Percentiles rank a stretch among this genome's conserved stretches.
Evolutionary conservation across 192 early-diverging fungal genomes (phyloP).

Genomic region (Backusella psychrophila): DNA sequence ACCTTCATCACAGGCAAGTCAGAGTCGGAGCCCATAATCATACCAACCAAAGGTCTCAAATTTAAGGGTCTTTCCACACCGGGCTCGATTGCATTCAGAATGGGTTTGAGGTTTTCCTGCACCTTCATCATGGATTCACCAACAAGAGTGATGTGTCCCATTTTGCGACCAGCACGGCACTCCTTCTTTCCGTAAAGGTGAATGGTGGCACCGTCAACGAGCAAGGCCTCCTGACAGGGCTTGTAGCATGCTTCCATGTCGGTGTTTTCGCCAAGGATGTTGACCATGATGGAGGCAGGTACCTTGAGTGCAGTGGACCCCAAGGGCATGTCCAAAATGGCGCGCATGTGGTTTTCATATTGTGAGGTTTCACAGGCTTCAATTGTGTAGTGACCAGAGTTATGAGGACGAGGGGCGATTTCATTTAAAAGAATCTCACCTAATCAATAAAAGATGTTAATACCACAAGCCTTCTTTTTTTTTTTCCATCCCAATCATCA

Average conservation of each 20-base stretch:
- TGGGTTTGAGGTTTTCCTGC: slow-evolving; percentile 55
- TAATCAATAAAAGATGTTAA: slow-evolving; percentile 14
- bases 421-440: slow-evolving; percentile 89
- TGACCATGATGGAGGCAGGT: slow-evolving; percentile 90
- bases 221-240: slow-evolving; percentile 70
- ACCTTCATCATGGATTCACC: slow-evolving; percentile 84
- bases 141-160: slow-evolving; percentile 96
- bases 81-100: slow-evolving; percentile 62
- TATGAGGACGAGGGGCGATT: slow-evolving; percentile 98
- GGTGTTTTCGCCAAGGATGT: slow-evolving; percentile 79
- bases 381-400: slow-evolving; percentile 98
- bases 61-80: slow-evolving; percentile 48
- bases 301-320: slow-evolving; percentile 89
- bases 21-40: slow-evolving; percentile 99
- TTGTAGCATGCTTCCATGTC: slow-evolving; percentile 60
- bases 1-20: slow-evolving; percentile 94
- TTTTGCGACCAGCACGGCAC: slow-evolving; percentile 88
- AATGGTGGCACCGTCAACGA: slow-evolving; percentile 81
- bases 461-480: not conserved
- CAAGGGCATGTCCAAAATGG: slow-evolving; percentile 87
- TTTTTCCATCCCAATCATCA: too few species aligned
- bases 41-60: slow-evolving; percentile 79
- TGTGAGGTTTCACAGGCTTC: slow-evolving; percentile 98
- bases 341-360: slow-evolving; percentile 92
- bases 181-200: slow-evolving; percentile 96